phyloP scores from a whole-genome alignment of 352 stramenopile genomes.

The Paralagenidium karlingii region DNA sequence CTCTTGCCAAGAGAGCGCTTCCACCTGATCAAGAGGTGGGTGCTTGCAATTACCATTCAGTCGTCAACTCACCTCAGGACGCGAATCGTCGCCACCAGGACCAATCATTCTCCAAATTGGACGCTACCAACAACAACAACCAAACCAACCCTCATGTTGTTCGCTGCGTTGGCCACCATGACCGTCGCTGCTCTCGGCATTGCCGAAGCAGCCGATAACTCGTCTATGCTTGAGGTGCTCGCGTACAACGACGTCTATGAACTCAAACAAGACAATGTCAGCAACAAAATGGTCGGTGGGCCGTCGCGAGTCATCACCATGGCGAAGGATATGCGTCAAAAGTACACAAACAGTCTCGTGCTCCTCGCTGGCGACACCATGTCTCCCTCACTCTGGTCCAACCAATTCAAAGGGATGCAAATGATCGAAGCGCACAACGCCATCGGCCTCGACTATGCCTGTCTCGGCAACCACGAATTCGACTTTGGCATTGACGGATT shows the following conservation, averaged over 20 bases:
- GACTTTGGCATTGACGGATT: constrained; percentile 70
- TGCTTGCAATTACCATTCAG: too few relatives aligned
- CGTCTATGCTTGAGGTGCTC: constrained; percentile 43
- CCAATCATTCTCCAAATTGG: too few relatives aligned
- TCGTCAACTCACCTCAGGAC: too few relatives aligned
- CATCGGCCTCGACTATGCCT: constrained; percentile 57
- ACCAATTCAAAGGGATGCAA: constrained; percentile 66
- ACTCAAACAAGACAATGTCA: constrained; percentile 47
- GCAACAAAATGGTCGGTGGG: constrained; percentile 44
- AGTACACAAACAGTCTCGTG: constrained; percentile 58
- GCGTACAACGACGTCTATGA: constrained; percentile 78
- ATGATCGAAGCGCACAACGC: constrained; percentile 69
- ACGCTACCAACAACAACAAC: too few relatives aligned
- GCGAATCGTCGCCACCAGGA: too few relatives aligned
- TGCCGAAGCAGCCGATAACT: constrained; percentile 14
- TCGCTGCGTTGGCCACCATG: too few relatives aligned
- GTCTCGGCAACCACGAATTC: constrained; percentile 73
- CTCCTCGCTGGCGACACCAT: constrained; percentile 71
- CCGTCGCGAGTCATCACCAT: constrained; percentile 62
- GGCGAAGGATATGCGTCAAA: constrained; percentile 30
- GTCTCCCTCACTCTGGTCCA: constrained; percentile 68
- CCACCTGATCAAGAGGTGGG: too few relatives aligned
- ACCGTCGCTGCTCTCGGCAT: too few relatives aligned
- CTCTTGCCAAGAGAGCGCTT: too few relatives aligned
- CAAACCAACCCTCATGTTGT: too few relatives aligned